Evolutionary conservation across 495 filamentous ascomycete species (phyloP).

Genomic region (Aspergillus panamensis): DNA sequence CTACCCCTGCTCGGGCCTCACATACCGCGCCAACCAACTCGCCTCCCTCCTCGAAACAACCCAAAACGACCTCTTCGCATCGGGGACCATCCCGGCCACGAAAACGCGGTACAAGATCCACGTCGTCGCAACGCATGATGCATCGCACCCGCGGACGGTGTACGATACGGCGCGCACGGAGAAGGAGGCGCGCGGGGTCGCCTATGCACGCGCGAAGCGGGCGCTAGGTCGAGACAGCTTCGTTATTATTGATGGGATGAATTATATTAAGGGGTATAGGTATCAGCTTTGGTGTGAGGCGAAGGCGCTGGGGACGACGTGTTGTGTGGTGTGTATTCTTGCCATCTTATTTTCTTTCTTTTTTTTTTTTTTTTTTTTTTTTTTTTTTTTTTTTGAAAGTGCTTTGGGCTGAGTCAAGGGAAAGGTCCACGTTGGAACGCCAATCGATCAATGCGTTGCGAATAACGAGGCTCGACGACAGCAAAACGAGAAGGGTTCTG

Average conservation of each 20-base stretch:
- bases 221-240: slow-evolving; percentile 73
- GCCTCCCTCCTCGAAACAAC: slow-evolving; percentile 43
- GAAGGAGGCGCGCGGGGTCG: slow-evolving; percentile 86
- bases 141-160: slow-evolving; percentile 43
- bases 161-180: slow-evolving; percentile 65
- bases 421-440: slow-evolving; percentile 73
- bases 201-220: slow-evolving; percentile 83
- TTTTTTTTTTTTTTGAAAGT: not conserved
- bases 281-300: slow-evolving; percentile 96
- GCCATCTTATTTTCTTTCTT: not conserved
- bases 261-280: slow-evolving; percentile 97
- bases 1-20: slow-evolving; percentile 90
- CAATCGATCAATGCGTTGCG: slow-evolving; percentile 59
- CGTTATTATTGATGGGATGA: slow-evolving; percentile 84
- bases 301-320: slow-evolving; percentile 78
- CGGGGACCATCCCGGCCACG: slow-evolving; percentile 43
- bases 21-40: slow-evolving; percentile 78
- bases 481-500: not conserved
- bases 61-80: slow-evolving; percentile 53
- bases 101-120: slow-evolving; percentile 52
- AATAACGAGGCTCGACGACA: slow-evolving; percentile 42
- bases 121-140: slow-evolving; percentile 54
- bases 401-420: not conserved
- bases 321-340: slow-evolving; percentile 62
- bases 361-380: not conserved